Evolutionary conservation across 2,329 filamentous ascomycete species (phyloP).

Genomic region (Fusarium palustre): DNA sequence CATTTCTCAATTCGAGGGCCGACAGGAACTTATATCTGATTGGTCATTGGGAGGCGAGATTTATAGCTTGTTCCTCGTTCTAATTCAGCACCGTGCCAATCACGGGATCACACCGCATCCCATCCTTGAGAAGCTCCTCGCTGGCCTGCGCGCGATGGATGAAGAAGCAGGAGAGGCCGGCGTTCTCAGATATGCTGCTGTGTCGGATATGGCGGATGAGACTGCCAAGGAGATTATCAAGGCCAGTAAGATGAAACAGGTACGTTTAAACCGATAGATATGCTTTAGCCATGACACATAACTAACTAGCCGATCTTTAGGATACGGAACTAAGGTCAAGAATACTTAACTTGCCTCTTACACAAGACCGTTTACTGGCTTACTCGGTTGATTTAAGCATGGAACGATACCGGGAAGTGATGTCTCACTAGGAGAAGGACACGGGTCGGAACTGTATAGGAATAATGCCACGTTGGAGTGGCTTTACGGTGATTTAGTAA

Average conservation of each 20-base stretch:
- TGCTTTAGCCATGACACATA: not conserved
- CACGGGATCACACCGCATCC: constrained; percentile 56
- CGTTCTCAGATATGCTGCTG: constrained; percentile 72
- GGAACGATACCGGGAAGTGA: constrained; percentile 74
- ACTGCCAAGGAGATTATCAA: constrained; percentile 75
- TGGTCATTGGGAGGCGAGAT: constrained; percentile 86
- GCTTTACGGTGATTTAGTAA: constrained; percentile 40
- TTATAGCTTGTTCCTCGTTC: constrained; percentile 72
- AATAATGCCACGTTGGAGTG: constrained; percentile 13
- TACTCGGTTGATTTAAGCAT: constrained; percentile 78
- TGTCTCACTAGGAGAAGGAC: constrained; percentile 57
- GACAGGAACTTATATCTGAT: constrained; percentile 70
- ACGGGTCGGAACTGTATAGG: constrained; percentile 19
- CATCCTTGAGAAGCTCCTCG: constrained; percentile 67
- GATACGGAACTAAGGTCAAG: constrained; percentile 54
- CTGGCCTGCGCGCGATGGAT: constrained; percentile 67
- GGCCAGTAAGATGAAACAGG: constrained; percentile 66
- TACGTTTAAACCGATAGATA: constrained; percentile 52
- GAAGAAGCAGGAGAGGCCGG: constrained; percentile 58
- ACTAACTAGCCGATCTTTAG: constrained; percentile 43
- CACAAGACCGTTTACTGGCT: constrained; percentile 76
- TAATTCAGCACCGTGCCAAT: constrained; percentile 60
- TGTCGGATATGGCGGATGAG: constrained; percentile 83
- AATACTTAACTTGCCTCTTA: constrained; percentile 72
- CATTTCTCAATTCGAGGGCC: constrained; percentile 76